Conservation (phyloP, 2,329 filamentous ascomycete species). For the Periconia macrospinosa region DNA sequence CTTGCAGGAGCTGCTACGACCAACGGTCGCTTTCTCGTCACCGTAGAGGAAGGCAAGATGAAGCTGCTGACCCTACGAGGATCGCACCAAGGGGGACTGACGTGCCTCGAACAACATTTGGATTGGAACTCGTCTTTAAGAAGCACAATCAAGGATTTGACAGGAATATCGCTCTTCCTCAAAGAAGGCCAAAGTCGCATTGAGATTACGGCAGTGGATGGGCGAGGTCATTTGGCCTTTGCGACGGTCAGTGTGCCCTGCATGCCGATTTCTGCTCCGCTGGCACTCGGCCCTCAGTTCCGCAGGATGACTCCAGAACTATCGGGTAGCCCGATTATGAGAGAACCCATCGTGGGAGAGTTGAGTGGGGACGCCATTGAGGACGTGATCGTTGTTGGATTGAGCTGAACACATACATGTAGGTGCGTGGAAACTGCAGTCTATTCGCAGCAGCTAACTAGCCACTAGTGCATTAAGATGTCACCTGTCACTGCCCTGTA, state of each 20-base stretch:
- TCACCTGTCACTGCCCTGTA: background rate
- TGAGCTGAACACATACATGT: background rate
- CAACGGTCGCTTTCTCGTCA: conserved; percentile 19
- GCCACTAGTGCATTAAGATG: background rate
- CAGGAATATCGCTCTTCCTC: conserved; percentile 17
- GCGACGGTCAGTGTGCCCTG: conserved; percentile 16
- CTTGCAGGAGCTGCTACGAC: conserved; percentile 13
- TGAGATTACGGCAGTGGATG: conserved; percentile 20
- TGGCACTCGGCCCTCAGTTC: background rate
- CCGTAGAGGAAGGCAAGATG: conserved; percentile 15
- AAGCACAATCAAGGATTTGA: conserved; percentile 2
- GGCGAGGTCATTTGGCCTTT: conserved; percentile 13
- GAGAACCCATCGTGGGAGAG: conserved; percentile 1
- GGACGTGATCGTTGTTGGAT: background rate
- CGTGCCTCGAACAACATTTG: conserved; percentile 7
- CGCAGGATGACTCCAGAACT: background rate
- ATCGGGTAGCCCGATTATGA: background rate
- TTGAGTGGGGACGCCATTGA: background rate
- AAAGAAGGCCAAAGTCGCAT: conserved; percentile 15
- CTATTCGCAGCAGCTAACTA: background rate
- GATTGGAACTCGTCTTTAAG: conserved; percentile 12
- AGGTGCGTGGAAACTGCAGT: background rate
- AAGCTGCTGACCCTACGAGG: conserved; percentile 15
- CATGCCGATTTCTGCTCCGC: conserved; percentile 9
- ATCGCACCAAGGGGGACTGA: conserved; percentile 14